Evolutionary conservation across 495 filamentous ascomycete genomes (phyloP).

Genomic region (Neurospora sp.): DNA sequence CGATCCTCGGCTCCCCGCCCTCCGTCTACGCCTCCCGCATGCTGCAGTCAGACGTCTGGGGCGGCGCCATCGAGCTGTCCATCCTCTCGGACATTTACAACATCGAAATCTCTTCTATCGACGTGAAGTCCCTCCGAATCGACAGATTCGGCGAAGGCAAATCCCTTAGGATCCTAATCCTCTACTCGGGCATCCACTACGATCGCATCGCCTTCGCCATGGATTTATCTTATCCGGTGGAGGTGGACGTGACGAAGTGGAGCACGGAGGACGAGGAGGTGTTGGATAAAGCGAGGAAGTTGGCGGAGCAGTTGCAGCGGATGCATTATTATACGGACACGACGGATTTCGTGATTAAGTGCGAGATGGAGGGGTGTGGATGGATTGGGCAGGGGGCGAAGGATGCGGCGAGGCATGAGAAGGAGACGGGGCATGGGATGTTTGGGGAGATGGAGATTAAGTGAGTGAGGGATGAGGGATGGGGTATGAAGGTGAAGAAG

Average conservation of each 20-base stretch:
- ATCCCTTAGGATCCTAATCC: constrained; percentile 61
- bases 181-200: constrained; percentile 94
- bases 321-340: constrained; percentile 89
- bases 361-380: constrained; percentile 51
- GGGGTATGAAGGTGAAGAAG: not conserved
- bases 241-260: constrained; percentile 75
- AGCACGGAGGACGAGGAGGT: constrained; percentile 54
- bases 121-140: constrained; percentile 42
- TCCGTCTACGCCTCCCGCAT: constrained; percentile 82
- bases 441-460: constrained; percentile 27
- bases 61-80: constrained; percentile 80
- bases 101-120: constrained; percentile 78
- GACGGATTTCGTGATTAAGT: constrained; percentile 68
- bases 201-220: constrained; percentile 77
- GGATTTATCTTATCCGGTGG: constrained; percentile 49
- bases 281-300: constrained; percentile 54
- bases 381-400: constrained; percentile 62
- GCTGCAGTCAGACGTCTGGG: constrained; percentile 72
- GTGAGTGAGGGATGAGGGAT: not conserved
- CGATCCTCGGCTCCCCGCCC: constrained; percentile 64
- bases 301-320: constrained; percentile 58
- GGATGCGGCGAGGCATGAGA: constrained; percentile 20
- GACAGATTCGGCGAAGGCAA: constrained; percentile 78
- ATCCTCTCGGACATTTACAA: constrained; percentile 80
- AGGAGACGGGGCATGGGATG: constrained; percentile 21